These are phyloP conservation scores for Pyrrhoderma noxium DNA, from an alignment of 1,284 basidiomycete species.

Conservation along the genomic window DNA sequence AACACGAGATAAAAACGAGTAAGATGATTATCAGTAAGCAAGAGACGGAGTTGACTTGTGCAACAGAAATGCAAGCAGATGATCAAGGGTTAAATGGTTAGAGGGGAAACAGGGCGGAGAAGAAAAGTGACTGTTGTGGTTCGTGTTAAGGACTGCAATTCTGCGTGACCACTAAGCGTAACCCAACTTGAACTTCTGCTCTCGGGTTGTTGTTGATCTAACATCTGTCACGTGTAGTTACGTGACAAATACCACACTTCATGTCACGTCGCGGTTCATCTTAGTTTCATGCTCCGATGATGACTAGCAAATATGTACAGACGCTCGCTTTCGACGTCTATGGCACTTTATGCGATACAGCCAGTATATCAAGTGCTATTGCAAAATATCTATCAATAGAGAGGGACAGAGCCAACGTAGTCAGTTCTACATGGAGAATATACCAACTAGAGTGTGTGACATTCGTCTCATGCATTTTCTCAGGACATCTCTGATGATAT, in stretches of 20 bases:
- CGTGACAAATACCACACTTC: not conserved
- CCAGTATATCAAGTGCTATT: slow-evolving; percentile 21
- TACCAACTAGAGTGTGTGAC: slow-evolving; percentile 29
- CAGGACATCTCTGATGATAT: not conserved
- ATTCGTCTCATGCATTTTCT: not conserved
- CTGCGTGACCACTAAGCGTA: not conserved
- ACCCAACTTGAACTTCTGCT: too few relatives aligned
- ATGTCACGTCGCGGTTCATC: not conserved
- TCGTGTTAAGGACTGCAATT: not conserved
- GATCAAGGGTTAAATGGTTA: not conserved
- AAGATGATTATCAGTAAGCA: not conserved
- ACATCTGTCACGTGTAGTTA: not conserved
- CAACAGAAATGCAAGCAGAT: not conserved
- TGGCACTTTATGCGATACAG: slow-evolving; percentile 29
- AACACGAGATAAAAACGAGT: not conserved
- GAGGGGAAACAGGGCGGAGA: not conserved
- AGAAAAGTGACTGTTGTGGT: slow-evolving; percentile 1
- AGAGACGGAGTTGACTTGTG: not conserved
- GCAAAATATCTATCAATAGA: slow-evolving; percentile 16
- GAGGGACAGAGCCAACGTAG: slow-evolving; percentile 19
- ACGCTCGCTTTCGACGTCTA: slow-evolving; percentile 29
- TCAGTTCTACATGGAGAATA: slow-evolving; percentile 25
- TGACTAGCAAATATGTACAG: not conserved
- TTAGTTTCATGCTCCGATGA: not conserved
- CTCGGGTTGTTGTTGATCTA: not conserved